Evolutionary conservation across 2,329 filamentous ascomycete genomes (phyloP), one percentile per base, ranked within the genome.

Genomic region (Knufia fluminis): DNA sequence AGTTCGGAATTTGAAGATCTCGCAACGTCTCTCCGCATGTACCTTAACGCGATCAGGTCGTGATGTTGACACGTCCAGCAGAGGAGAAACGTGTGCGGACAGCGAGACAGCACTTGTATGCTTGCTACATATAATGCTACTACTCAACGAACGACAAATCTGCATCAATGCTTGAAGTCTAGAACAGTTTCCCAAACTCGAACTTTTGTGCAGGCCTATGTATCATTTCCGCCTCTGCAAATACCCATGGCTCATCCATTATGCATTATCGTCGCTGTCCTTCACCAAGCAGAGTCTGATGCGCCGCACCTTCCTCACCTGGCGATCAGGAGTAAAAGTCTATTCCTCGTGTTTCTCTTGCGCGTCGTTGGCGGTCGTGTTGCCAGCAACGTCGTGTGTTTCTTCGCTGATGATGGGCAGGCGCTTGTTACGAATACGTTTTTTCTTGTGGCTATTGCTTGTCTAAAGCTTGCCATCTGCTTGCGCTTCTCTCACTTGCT

Each of bases 401-500:
- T 4, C 19, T 16, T 26, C 24, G 20, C 14, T 17, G 22, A 26
- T 10, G 3, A 24, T 43, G 48, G 26, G 47, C 1, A 26, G 31
- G 28, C 17, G 50, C 20, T 26, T 38, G 23, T 38, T 44, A 32
- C 31, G 41, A n/a, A 16, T 49, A 22, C n/a, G n/a, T n/a, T 23
- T 35, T 10, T 14, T 17, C 19, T 38, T 20, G 36, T 28, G 35
- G 44, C 33, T 43, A 10, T 33, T 41, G 12, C 26, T 46, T 41
- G 26, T 46, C 51, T 49, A 59, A 16, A 60, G 50, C 68, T 86
- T 88, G 58, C 85, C 85, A 19, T 86, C 83, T 26, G 79, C 75
- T 62, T 83, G 86, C 58, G 85, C 85, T 63, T 87, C 84, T 69
- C 82, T 88, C 62, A 97, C 91, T 73, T 96, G 90, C 61, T 97